Evolutionary conservation across 192 early-diverging fungal genomes (phyloP), one percentile per base, ranked within the genome.

Genomic region (Pilaira anomala): DNA sequence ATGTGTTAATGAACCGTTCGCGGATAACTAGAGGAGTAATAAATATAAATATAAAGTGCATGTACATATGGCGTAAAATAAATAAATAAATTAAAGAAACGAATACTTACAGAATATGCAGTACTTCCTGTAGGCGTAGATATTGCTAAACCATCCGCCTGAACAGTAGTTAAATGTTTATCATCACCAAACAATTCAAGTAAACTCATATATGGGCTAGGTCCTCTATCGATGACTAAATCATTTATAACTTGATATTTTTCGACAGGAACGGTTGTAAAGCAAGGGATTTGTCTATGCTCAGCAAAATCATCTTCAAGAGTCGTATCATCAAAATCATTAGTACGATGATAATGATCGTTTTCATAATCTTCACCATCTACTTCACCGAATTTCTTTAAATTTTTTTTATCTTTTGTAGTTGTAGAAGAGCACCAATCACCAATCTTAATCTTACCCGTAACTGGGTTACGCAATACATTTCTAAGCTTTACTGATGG

Each of bases 201-300:
- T 63, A 91, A 76, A 26, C 81, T 81, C 87, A 98, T 90, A 62
- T 93, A 94, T 5, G 96, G 84, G 50, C 84, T 88, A 6, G 94
- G 94, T 7, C 96, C 92, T 44, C 96, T 87, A 74, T 98, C 96
- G 21, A 98, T 85, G 2, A 94, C 91, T 13, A 98, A 66, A 55
- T 98, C 96, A 62, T 98, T 98, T 62, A 98, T 69, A 28, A 98
- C 91, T 67, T 95, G 84, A 77, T 93, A 93, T 0, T 89, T 88
- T 69, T 88, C 76, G 7, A 68, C 77, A 46, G 90, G 86, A 48
- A 85, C 58, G 49, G 85, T 83, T 3, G 73, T 64, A 0, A 78
- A 78, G 11, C 77, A 81, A 1, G 75, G 75, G 3, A 80, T 66
- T 39, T 78, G 58, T 39, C 75, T 71, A 25, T 68, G 71, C 11